phyloP scores from a whole-genome alignment of 2,329 filamentous ascomycete species.

The Neofusicoccum kwambonambiense region DNA sequence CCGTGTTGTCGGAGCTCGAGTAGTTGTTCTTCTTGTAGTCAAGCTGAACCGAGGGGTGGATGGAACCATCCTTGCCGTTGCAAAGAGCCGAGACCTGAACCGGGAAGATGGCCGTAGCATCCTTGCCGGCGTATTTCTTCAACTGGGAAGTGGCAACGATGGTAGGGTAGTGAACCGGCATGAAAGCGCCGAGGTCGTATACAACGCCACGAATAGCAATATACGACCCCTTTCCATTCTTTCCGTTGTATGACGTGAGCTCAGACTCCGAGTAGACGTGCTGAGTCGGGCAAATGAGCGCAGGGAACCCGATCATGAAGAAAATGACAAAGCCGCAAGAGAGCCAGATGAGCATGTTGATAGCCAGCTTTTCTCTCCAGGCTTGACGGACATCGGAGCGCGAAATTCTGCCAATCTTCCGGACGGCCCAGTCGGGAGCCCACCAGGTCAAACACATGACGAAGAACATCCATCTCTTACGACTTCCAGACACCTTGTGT shows the following conservation, averaged over 20 bases:
- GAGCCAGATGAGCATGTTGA: constrained; percentile 97
- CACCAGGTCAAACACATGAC: constrained; percentile 84
- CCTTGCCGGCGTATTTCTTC: constrained; percentile 78
- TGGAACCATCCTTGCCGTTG: constrained; percentile 67
- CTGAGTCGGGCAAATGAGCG: constrained; percentile 86
- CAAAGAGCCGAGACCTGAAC: constrained; percentile 93
- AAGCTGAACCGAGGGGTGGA: constrained; percentile 73
- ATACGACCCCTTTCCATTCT: constrained; percentile 63
- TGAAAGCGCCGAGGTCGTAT: constrained; percentile 74
- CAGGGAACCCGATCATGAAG: constrained; percentile 85
- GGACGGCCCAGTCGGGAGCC: constrained; percentile 80
- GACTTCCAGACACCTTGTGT: constrained; percentile 70
- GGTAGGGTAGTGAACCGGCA: constrained; percentile 74
- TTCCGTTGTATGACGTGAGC: constrained; percentile 71
- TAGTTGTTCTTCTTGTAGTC: constrained; percentile 80
- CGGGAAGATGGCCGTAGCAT: constrained; percentile 87
- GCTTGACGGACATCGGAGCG: constrained; percentile 89
- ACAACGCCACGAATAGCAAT: constrained; percentile 85
- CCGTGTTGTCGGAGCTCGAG: constrained; percentile 63
- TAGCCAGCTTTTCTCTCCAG: constrained; percentile 96
- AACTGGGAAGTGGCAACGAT: constrained; percentile 62
- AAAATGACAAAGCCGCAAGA: constrained; percentile 76
- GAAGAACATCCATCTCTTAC: constrained; percentile 86
- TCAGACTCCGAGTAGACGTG: constrained; percentile 80
- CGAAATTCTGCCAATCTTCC: constrained; percentile 75